Conservation (phyloP, 2,329 filamentous ascomycete genomes). For the Xylaria sp. region DNA sequence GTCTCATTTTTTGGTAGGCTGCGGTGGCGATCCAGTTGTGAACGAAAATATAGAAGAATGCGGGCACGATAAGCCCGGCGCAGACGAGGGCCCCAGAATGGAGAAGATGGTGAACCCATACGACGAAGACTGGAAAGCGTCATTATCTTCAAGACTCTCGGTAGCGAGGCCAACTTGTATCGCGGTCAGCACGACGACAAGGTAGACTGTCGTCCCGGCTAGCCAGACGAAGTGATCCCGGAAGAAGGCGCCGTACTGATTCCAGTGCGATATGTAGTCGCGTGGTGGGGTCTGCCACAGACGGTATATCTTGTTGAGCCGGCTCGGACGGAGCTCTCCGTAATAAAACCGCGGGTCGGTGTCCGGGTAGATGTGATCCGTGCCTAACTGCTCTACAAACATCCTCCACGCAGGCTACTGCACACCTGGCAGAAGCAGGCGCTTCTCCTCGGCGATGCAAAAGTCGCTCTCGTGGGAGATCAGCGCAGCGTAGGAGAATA, state of each 20-base stretch:
- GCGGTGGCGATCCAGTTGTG: neutral
- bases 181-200: conserved; percentile 53
- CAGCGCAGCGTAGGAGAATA: too few species aligned
- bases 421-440: too few species aligned
- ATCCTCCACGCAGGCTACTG: too few species aligned
- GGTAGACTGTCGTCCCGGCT: conserved; percentile 47
- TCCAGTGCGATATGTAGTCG: neutral
- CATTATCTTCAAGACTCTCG: conserved; percentile 40
- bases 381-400: too few species aligned
- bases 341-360: neutral
- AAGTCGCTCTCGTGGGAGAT: too few species aligned
- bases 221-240: conserved; percentile 50
- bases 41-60: neutral
- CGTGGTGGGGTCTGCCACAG: neutral
- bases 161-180: conserved; percentile 56
- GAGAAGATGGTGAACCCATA: conserved; percentile 57
- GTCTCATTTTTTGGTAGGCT: too few species aligned
- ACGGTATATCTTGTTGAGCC: conserved; percentile 1
- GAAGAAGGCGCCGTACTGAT: conserved; percentile 48
- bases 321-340: conserved; percentile 7
- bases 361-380: too few species aligned
- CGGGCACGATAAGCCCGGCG: conserved; percentile 29
- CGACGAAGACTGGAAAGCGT: conserved; percentile 49
- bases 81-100: conserved; percentile 48
- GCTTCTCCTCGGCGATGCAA: too few species aligned